Evolutionary conservation across 768 basidiomycete genomes (phyloP).

Genomic region (Phaffia australis): DNA sequence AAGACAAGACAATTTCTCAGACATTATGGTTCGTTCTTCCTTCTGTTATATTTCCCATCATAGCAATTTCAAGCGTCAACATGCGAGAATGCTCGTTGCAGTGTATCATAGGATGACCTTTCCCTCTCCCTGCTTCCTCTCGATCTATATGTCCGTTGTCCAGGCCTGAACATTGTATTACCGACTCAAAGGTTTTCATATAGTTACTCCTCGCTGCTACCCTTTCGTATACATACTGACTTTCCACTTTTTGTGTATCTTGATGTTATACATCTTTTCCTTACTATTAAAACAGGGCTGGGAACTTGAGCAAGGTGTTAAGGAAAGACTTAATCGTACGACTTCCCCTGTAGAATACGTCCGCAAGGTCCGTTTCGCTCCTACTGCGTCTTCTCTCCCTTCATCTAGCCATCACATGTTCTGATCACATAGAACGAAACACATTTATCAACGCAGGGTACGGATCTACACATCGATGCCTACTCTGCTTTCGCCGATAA

Average conservation of each 20-base stretch:
- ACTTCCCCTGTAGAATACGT: slow-evolving; percentile 28
- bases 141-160: not conserved
- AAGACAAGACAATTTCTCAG: not conserved
- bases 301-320: slow-evolving; percentile 51
- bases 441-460: slow-evolving; percentile 29
- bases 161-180: slow-evolving; percentile 36
- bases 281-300: slow-evolving; percentile 44
- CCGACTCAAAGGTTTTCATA: slow-evolving; percentile 35
- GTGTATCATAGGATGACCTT: no score
- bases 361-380: slow-evolving; percentile 33
- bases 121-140: no score
- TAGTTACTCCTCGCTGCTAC: no score
- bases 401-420: not conserved
- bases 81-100: no score
- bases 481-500: slow-evolving; percentile 63
- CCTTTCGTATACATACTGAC: no score
- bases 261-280: not conserved
- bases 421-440: not conserved
- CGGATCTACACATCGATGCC: slow-evolving; percentile 52
- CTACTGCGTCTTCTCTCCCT: not conserved
- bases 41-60: no score
- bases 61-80: no score
- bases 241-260: no score
- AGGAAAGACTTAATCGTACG: slow-evolving; percentile 43
- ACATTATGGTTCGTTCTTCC: slow-evolving; percentile 15